Conservation (phyloP, 495 filamentous ascomycete species). For the Aspergillus homomorphus region DNA sequence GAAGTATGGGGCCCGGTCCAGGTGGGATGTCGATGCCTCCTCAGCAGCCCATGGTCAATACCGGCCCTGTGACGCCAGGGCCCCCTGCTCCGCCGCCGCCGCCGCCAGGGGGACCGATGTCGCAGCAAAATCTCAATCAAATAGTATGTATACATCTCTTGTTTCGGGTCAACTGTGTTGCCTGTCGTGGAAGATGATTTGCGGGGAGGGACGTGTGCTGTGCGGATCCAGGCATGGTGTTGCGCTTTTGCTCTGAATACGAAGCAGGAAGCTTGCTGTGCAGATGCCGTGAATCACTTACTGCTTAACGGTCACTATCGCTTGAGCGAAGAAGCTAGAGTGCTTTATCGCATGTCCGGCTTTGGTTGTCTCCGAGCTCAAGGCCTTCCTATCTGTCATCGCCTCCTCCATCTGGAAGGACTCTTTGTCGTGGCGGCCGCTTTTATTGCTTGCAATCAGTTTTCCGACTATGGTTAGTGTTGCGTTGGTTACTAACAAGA, state of each 20-base stretch:
- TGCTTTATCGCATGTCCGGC: background rate
- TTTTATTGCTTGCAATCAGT: too few relatives aligned
- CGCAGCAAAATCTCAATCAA: slow-evolving; percentile 88
- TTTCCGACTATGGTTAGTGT: too few relatives aligned
- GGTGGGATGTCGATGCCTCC: slow-evolving; percentile 50
- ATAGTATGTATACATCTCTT: slow-evolving; percentile 63
- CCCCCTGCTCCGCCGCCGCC: slow-evolving; percentile 37
- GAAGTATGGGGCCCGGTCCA: slow-evolving; percentile 49
- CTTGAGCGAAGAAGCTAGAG: background rate
- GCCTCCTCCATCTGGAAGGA: background rate
- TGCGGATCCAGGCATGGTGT: background rate
- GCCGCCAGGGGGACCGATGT: slow-evolving; percentile 51
- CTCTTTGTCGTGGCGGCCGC: background rate
- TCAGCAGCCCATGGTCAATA: slow-evolving; percentile 43
- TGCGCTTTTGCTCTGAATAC: background rate
- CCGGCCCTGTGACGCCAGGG: slow-evolving; percentile 40
- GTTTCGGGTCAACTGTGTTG: slow-evolving; percentile 1
- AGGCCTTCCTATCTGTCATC: background rate
- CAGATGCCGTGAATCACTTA: background rate
- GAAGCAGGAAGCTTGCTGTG: background rate
- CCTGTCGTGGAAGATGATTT: background rate
- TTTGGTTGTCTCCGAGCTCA: background rate
- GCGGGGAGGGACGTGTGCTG: background rate
- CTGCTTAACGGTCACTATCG: too few relatives aligned
- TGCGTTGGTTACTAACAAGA: background rate